Percentiles rank a stretch among this genome's conserved stretches.
Conservation (phyloP, 345 rosid species). For the Moringa oleifera region DNA sequence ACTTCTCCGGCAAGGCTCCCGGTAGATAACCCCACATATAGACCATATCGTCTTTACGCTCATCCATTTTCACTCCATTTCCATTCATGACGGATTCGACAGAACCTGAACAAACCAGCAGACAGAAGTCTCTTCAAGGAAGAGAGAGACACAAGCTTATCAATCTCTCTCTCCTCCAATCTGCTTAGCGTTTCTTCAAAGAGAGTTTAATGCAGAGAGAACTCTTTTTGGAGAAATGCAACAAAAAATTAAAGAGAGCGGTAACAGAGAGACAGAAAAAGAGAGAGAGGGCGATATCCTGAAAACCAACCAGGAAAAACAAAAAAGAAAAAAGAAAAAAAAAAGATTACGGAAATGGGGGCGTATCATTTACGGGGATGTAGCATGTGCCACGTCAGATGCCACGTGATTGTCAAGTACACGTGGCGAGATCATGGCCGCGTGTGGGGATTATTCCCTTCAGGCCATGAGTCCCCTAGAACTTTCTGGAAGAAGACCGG, state of each 20-base stretch:
- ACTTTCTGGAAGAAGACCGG: constrained; percentile 46
- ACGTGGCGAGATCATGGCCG: constrained; percentile 46
- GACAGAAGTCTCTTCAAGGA: background rate
- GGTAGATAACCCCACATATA: constrained; percentile 84
- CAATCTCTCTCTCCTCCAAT: background rate
- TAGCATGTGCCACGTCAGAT: constrained; percentile 48
- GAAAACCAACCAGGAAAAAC: background rate
- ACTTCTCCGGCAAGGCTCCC: constrained; percentile 51
- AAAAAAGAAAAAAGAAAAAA: background rate
- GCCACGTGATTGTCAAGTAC: constrained; percentile 14
- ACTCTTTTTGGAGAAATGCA: background rate
- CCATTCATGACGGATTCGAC: constrained; percentile 26
- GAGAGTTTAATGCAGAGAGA: constrained; percentile 2
- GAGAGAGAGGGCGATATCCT: background rate
- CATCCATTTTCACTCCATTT: constrained; percentile 29
- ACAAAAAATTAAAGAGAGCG: background rate
- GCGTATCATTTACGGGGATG: constrained; percentile 44
- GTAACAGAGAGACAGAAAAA: background rate
- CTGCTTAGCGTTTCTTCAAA: background rate
- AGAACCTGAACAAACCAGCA: background rate
- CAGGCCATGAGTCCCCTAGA: constrained; percentile 25
- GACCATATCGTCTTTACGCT: constrained; percentile 26
- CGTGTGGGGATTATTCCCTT: constrained; percentile 19
- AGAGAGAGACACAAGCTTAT: constrained; percentile 1
- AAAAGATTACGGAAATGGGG: constrained; percentile 10